Base-by-base conservation (phyloP, 1,284 basidiomycete genomes). In the Papiliotrema laurentii region DNA sequence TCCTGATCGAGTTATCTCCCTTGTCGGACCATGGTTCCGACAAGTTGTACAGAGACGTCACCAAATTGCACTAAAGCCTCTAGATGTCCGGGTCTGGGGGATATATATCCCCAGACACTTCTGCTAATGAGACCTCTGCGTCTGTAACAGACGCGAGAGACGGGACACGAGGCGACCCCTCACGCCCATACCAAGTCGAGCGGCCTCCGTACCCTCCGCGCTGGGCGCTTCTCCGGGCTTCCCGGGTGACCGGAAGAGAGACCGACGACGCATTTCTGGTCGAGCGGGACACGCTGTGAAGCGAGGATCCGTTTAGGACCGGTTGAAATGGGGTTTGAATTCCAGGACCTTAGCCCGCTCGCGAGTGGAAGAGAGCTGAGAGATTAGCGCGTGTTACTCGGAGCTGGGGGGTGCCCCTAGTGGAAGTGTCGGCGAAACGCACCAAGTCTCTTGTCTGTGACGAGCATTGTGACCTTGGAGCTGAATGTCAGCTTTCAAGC, bases 41-140 rank as follows among this genome's bases (percentile, higher is more conserved):
- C 25, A 49, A 35, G 44, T 51, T 47, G 37, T 33, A 34, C 25
- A 50, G 59, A 54, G 60, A 71, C 68, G 72, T 71, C 72, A 73
- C 72, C 67, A 74, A 74, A 74, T 74, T 74, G 71, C 72, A 74
- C 72, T 74, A 69, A 74, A 74, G 71, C 68, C 69, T 64, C 54
- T 60, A 39, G 52, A 43, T 58, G 41, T 50, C 54, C 45, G 58
- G 62, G 60, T 55, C 51, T 11, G 27, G 36, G 25, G 16, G 13
- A n/a, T 18, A n/a, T n/a, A n/a, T n/a, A n/a, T n/a, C n/a, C 22
- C 13, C 16, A 26, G 34, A 49, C 47, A 38, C 22, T 31, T 26
- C 42, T 28, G 7, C 26, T 5, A 40, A 30, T 19, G 35, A 58
- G 30, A 45, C 42, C 34, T 28, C 14, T 24, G 11, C 14, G 5